Conservation (phyloP, 352 stramenopile genomes). For the Phytophthora hibernalis region DNA sequence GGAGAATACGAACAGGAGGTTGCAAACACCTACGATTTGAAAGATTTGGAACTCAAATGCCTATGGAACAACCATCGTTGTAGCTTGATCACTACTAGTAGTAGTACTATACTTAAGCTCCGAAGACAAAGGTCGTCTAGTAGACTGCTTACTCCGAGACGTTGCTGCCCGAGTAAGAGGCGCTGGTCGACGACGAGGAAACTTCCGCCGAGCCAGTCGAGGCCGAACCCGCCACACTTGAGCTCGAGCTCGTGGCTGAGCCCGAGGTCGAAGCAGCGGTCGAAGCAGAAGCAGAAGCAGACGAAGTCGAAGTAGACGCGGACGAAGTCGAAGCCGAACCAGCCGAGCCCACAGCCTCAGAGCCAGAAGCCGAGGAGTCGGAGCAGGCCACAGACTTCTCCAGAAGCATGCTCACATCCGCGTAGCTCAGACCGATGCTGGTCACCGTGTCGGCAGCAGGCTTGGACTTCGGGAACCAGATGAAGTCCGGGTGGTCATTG, state of each 20-base stretch:
- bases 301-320: background rate
- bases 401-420: constrained; percentile 29
- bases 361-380: constrained; percentile 7
- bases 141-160: background rate
- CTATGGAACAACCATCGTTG: too few relatives aligned
- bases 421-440: constrained; percentile 36
- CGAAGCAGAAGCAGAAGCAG: background rate
- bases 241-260: background rate
- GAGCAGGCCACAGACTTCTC: constrained; percentile 26
- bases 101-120: background rate
- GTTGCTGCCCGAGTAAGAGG: constrained; percentile 4
- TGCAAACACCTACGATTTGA: too few relatives aligned
- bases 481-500: constrained; percentile 40
- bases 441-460: constrained; percentile 31
- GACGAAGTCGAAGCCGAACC: background rate
- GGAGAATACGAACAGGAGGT: too few relatives aligned
- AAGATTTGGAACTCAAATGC: too few relatives aligned
- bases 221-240: background rate
- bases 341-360: constrained; percentile 1
- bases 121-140: background rate
- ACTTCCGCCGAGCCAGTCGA: background rate
- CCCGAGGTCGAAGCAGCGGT: constrained; percentile 1
- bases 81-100: background rate
- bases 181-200: background rate
- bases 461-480: constrained; percentile 37